Evolutionary conservation across 441 rosid genomes (phyloP).

Genomic region (Erodium chrysanthum): DNA sequence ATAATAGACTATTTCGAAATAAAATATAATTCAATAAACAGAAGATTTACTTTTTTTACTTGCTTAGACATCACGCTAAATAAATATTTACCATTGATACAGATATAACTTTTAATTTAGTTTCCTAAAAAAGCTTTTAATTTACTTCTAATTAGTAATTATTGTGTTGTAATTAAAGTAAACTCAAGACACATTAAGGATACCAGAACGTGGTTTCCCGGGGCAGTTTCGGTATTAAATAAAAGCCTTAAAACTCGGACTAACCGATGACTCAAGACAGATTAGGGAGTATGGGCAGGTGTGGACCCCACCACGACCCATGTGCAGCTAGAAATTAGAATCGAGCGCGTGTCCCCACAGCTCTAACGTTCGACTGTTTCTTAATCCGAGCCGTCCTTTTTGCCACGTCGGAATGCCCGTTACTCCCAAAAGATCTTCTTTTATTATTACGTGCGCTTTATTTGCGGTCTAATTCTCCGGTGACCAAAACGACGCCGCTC

Average conservation of each 20-base stretch:
- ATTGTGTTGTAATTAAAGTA: too few species aligned
- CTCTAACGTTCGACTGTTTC: slow-evolving; percentile 5
- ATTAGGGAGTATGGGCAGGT: not conserved
- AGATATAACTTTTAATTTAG: too few species aligned
- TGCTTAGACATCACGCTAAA: too few species aligned
- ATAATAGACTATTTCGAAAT: too few species aligned
- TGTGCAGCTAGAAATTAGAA: not conserved
- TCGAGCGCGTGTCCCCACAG: not conserved
- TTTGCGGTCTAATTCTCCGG: not conserved
- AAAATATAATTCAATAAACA: too few species aligned
- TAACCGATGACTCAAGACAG: not conserved
- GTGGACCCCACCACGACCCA: slow-evolving; percentile 6
- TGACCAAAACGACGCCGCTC: not conserved
- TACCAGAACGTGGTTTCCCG: not conserved
- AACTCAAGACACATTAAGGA: too few species aligned
- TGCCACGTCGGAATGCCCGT: slow-evolving; percentile 18
- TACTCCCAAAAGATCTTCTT: not conserved
- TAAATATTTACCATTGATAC: too few species aligned
- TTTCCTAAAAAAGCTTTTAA: too few species aligned
- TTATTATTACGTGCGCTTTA: slow-evolving; percentile 5
- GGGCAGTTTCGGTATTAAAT: not conserved
- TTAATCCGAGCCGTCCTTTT: not conserved
- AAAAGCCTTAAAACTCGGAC: not conserved
- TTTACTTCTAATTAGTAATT: too few species aligned
- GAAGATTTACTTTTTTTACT: too few species aligned